Conservation (phyloP, 345 rosid species). For the Salix purpurea region DNA sequence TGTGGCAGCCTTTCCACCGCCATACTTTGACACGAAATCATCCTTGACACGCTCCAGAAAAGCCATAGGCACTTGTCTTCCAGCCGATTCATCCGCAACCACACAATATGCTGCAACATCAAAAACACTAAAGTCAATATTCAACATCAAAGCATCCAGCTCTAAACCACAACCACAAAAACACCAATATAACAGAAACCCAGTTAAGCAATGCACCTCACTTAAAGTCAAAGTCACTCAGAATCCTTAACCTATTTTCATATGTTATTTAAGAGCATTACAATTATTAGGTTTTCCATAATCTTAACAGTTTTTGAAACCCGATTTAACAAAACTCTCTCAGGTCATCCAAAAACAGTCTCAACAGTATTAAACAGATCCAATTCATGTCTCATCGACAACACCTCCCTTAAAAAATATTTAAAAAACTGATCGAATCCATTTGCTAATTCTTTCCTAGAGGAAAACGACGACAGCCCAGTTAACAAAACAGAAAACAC, state of each 20-base stretch:
- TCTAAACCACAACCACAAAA: neutral
- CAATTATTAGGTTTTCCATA: neutral
- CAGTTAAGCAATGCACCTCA: no score
- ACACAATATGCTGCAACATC: conserved; percentile 19
- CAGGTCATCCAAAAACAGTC: neutral
- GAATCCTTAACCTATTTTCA: neutral
- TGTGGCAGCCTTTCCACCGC: conserved; percentile 16
- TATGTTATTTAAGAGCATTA: neutral
- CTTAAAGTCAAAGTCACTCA: neutral
- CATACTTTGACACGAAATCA: conserved; percentile 14
- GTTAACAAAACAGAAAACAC: neutral
- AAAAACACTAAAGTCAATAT: neutral
- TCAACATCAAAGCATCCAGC: neutral
- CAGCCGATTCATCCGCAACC: conserved; percentile 21
- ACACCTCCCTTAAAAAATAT: neutral
- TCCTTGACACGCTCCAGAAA: conserved; percentile 23
- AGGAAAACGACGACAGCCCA: neutral
- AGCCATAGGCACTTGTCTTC: conserved; percentile 20
- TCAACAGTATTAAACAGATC: neutral
- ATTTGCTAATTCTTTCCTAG: neutral
- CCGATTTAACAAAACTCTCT: neutral
- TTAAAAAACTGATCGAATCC: neutral
- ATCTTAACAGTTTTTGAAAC: neutral
- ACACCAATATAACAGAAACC: no score
- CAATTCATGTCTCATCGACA: neutral